Evolutionary conservation across 108 stramenopile species (phyloP).

Genomic region (Pseudonitzschia delicatissima): DNA sequence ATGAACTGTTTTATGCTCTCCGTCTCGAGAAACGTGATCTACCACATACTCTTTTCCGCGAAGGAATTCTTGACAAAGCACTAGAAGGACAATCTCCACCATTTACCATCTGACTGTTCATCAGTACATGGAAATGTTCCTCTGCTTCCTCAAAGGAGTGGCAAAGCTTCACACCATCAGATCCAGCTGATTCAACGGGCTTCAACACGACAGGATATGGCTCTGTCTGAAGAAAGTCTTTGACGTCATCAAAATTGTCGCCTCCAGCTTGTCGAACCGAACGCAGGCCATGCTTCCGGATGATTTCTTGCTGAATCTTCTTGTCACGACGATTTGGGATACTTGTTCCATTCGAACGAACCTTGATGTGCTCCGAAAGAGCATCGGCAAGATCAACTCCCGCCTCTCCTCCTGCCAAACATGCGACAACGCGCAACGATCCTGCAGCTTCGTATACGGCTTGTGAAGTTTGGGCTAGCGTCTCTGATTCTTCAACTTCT

Average conservation of each 20-base stretch:
- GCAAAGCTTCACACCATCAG: conserved; percentile 93
- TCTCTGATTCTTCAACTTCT: conserved; percentile 55
- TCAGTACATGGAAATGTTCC: conserved; percentile 84
- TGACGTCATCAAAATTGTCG: conserved; percentile 65
- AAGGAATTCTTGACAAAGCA: conserved; percentile 56
- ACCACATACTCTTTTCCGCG: conserved; percentile 62
- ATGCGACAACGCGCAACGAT: conserved; percentile 64
- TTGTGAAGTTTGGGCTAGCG: conserved; percentile 47
- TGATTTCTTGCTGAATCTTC: conserved; percentile 88
- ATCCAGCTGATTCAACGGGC: conserved; percentile 90
- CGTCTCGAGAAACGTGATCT: conserved; percentile 60
- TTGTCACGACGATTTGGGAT: conserved; percentile 89
- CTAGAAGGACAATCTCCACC: conserved; percentile 42
- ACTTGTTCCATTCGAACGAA: conserved; percentile 81
- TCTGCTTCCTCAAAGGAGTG: conserved; percentile 85
- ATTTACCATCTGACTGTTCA: conserved; percentile 82
- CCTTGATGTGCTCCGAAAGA: conserved; percentile 69
- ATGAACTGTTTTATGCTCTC: conserved; percentile 58
- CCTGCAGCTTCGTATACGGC: conserved; percentile 56
- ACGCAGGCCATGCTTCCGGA: conserved; percentile 71
- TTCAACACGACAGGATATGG: conserved; percentile 89
- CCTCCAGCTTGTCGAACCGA: conserved; percentile 83
- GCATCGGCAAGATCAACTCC: conserved; percentile 83
- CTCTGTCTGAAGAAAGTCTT: conserved; percentile 68
- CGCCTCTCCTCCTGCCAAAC: conserved; percentile 79